Base-by-base conservation (phyloP, 768 basidiomycete genomes). In the Kondoa malvinella region DNA sequence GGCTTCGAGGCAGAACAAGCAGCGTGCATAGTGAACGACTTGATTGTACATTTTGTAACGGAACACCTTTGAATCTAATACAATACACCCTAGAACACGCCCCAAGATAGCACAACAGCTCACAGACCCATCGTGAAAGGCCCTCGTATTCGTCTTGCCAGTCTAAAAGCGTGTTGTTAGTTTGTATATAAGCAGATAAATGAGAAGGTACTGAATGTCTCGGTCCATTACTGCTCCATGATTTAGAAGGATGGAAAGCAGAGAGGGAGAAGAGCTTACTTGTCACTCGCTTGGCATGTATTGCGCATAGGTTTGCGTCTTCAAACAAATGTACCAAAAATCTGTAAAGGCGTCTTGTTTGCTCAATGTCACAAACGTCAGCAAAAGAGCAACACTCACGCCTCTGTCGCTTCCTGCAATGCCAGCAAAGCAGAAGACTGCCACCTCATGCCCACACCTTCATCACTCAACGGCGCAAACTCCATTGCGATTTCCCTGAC, bases 221-320 rank as follows among this genome's bases (percentile, higher is more conserved):
- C 69, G 59, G 25, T 69, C 65, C 69, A 69, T 69, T 31, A 69
- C 66, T 17, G 66, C 64, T 17, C 57, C 65, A 34, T 8, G 27
- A 31, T 32, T 65, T 56, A 26, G 58, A 26, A 29, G 64, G 32
- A 69, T 67, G 62, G 2, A 61, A 26, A 15, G 63, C 64, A 58
- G n/a, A 17, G 14, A n/a, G 31, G 4, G 34, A 63, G 58, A 25
- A 25, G 15, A 8, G 32, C 61, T 96, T 29, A 73, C 96, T 86
- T 3, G 94, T 99, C 2, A 97, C 94, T 73, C 94, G 86, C 78
- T 94, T 96, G 17, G 94, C 94, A 74, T 97, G 94, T 72, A 99
- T 88, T 3, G 94, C 92, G 75, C 95, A 99, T 34, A 66, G 68
- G 34, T 68, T 69, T 89, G 94, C 91, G 78, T 99, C 95, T 78